Evolutionary conservation across 768 basidiomycete genomes (phyloP), one percentile per base, ranked within the genome.

Genomic region (Astraeus odoratus): DNA sequence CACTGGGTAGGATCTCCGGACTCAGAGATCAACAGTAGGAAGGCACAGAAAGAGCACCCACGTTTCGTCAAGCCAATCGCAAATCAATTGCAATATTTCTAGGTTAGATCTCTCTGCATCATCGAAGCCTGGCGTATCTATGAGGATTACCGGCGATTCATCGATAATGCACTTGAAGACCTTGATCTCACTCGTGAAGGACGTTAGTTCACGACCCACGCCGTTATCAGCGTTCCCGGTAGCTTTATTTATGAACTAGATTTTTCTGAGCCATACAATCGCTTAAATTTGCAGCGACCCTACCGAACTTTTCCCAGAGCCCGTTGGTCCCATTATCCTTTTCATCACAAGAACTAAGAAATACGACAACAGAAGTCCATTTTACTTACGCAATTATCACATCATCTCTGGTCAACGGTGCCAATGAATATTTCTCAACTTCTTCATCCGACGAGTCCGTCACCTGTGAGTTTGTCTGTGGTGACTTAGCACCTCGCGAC

Each of bases 111-210:
- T 64, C 3, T 24, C 39, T 3, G 74, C 70, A 50, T 77, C 74
- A 50, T 77, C 75, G 47, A 77, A 77, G 2, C 76, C 76, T 4
- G 76, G 76, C 0, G 76, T 78, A 49, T 79, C 76, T 43, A 79
- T 66, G 5, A 79, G 58, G 1, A 61, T 66, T 18, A 77, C 59
- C 18, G 31, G 50, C 5, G 55, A 55, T 2, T 65, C 69, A 27
- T 37, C 43, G 8, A 49, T 4, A 9, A 3, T 15, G 15, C 37
- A 38, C 38, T 18, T 54, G 31, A 47, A 23, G 0, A 47, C 46
- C 8, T 4, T 18, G 16, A 54, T 48, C 1, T 50, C 2, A 2
- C 24, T 48, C 25, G 52, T 52, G 7, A 8, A 51, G n/a, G 56
- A 57, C 8, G 4, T 46, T 23, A 55, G 29, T 8, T 12, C 8